Evolutionary conservation across 345 rosid genomes (phyloP).

Genomic region (Rhodamnia argentea): DNA sequence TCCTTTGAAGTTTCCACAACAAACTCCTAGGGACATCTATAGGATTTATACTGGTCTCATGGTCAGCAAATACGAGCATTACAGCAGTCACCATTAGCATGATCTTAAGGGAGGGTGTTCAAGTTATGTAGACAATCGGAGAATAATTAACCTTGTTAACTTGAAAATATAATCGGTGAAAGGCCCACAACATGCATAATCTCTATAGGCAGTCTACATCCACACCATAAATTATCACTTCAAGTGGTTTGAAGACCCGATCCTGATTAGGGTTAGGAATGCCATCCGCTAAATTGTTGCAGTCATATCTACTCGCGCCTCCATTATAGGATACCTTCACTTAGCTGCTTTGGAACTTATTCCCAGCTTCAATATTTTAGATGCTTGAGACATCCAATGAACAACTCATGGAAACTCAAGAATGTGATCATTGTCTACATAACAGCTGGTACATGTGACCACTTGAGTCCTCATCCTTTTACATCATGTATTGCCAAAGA

Average conservation of each 20-base stretch:
- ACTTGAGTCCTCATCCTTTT: not conserved
- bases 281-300: not conserved
- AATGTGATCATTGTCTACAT: not conserved
- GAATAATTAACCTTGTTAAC: slow-evolving; percentile 55
- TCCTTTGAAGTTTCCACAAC: slow-evolving; percentile 71
- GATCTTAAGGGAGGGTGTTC: not conserved
- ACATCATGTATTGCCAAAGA: not conserved
- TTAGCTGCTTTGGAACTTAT: not conserved
- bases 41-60: slow-evolving; percentile 66
- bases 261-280: not conserved
- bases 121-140: not conserved
- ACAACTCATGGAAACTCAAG: not conserved
- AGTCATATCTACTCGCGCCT: not conserved
- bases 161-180: slow-evolving; percentile 32
- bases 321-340: not conserved
- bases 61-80: slow-evolving; percentile 80
- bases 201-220: not conserved
- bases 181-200: not conserved
- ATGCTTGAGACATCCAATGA: not conserved
- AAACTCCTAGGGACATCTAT: slow-evolving; percentile 62
- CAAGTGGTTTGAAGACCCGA: not conserved
- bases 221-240: not conserved
- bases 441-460: not conserved
- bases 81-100: not conserved
- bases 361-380: not conserved